Evolutionary conservation across 768 basidiomycete species (phyloP).

Genomic region (Naganishia antarctica): DNA sequence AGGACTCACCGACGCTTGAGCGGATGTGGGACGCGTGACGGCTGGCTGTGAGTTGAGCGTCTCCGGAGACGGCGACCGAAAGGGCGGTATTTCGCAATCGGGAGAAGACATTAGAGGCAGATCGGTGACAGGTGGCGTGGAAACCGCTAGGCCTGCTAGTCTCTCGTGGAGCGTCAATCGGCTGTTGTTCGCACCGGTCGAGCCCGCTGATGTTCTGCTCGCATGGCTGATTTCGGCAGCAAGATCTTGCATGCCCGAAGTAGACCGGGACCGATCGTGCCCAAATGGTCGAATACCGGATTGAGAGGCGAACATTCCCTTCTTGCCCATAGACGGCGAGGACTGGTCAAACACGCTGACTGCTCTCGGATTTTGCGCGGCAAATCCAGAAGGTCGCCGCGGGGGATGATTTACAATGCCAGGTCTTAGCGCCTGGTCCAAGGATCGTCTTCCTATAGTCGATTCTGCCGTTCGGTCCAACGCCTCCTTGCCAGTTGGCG

Average conservation of each 20-base stretch:
- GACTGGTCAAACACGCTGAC: conserved; percentile 16
- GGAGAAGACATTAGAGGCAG: conserved; percentile 8
- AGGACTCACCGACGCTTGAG: not conserved
- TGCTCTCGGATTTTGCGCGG: not conserved
- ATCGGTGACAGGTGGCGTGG: conserved; percentile 6
- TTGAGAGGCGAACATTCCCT: not conserved
- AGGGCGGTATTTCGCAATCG: conserved; percentile 25
- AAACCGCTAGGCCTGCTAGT: conserved; percentile 10
- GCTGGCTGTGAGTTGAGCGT: not conserved
- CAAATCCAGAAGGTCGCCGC: not conserved
- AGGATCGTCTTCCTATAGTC: not conserved
- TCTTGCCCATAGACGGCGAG: not conserved
- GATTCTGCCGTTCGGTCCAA: not conserved
- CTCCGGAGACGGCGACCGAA: not conserved
- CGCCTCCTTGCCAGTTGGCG: not conserved
- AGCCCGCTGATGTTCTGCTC: not conserved
- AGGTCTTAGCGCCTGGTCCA: not conserved
- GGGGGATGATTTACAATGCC: not conserved
- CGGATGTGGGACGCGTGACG: not conserved
- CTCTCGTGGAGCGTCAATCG: conserved; percentile 6
- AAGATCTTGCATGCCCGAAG: conserved; percentile 10
- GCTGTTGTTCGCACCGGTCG: not conserved
- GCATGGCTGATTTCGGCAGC: conserved; percentile 13
- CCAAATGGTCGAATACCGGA: conserved; percentile 4
- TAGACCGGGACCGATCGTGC: conserved; percentile 22